Percentiles rank a stretch among this genome's conserved stretches.
phyloP scores from a whole-genome alignment of 2,329 filamentous ascomycete species.

The Exophiala lecanii-corni region DNA sequence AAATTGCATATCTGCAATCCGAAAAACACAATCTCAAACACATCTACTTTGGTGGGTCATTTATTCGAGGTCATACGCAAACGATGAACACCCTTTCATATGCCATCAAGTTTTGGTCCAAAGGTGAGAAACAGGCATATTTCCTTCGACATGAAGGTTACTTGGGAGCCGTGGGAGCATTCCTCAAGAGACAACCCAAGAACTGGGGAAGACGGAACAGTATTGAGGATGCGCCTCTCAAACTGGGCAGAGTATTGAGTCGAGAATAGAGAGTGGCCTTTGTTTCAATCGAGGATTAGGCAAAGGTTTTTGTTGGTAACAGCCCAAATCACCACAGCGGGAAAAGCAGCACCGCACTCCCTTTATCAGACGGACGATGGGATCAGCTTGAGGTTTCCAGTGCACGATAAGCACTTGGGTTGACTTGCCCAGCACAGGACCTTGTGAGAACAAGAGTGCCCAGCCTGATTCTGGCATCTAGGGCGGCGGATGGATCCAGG shows the following conservation, averaged over 20 bases:
- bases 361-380: no score
- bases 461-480: no score
- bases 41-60: slow-evolving; percentile 97
- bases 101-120: slow-evolving; percentile 96
- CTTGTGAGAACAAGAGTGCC: no score
- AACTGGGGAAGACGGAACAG: slow-evolving; percentile 88
- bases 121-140: slow-evolving; percentile 89
- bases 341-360: no score
- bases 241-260: slow-evolving; percentile 19
- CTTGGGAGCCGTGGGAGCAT: slow-evolving; percentile 87
- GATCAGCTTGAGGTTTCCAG: no score
- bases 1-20: slow-evolving; percentile 95
- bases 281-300: no score
- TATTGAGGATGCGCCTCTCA: slow-evolving; percentile 50
- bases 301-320: no score
- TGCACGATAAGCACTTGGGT: no score
- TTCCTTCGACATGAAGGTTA: slow-evolving; percentile 96
- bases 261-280: slow-evolving; percentile 13
- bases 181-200: slow-evolving; percentile 80
- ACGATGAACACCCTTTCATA: slow-evolving; percentile 98
- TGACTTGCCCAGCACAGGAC: no score
- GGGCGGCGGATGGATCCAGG: no score
- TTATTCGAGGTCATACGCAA: slow-evolving; percentile 92
- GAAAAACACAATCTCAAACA: slow-evolving; percentile 86
- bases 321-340: no score